These are phyloP conservation scores for Glaciozyma antarctica DNA, from an alignment of 768 basidiomycete species.

Conservation along the genomic window DNA sequence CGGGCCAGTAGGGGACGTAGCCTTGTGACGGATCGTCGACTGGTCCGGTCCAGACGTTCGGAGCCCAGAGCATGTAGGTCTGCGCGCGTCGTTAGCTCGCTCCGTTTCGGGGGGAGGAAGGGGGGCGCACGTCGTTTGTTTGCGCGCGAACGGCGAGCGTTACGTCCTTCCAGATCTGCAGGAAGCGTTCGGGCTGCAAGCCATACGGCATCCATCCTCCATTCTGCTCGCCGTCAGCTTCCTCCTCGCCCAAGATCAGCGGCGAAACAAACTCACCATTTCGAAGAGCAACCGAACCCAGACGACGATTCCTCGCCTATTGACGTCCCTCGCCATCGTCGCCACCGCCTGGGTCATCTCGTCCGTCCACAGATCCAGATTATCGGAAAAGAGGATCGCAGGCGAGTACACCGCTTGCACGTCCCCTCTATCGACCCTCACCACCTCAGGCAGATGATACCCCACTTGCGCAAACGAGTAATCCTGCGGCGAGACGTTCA, in stretches of 20 bases:
- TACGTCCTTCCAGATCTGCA: slow-evolving; percentile 7
- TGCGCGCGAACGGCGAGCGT: slow-evolving; percentile 10
- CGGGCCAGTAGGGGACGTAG: slow-evolving; percentile 26
- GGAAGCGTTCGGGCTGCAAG: neutral
- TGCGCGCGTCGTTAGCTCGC: neutral
- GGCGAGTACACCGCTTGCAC: slow-evolving; percentile 22
- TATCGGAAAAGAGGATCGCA: slow-evolving; percentile 12
- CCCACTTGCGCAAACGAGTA: slow-evolving; percentile 3
- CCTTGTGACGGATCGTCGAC: slow-evolving; percentile 16
- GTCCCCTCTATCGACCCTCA: neutral
- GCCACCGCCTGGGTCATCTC: slow-evolving; percentile 20
- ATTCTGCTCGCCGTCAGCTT: slow-evolving; percentile 10
- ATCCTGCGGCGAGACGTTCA: slow-evolving; percentile 13
- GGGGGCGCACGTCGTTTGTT: slow-evolving; percentile 14
- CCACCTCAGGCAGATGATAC: slow-evolving; percentile 14
- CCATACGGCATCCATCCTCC: slow-evolving; percentile 29
- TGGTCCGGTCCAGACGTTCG: slow-evolving; percentile 20
- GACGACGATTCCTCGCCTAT: slow-evolving; percentile 9
- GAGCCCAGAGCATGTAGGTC: slow-evolving; percentile 28
- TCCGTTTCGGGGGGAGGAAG: neutral
- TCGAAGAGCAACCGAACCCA: slow-evolving; percentile 26
- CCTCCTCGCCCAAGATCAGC: neutral
- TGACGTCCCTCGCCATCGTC: slow-evolving; percentile 1
- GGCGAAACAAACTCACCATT: slow-evolving; percentile 7
- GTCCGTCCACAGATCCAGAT: slow-evolving; percentile 19